Conservation (phyloP, 2,329 filamentous ascomycete genomes). For the Sporothrix euskadiensis region DNA sequence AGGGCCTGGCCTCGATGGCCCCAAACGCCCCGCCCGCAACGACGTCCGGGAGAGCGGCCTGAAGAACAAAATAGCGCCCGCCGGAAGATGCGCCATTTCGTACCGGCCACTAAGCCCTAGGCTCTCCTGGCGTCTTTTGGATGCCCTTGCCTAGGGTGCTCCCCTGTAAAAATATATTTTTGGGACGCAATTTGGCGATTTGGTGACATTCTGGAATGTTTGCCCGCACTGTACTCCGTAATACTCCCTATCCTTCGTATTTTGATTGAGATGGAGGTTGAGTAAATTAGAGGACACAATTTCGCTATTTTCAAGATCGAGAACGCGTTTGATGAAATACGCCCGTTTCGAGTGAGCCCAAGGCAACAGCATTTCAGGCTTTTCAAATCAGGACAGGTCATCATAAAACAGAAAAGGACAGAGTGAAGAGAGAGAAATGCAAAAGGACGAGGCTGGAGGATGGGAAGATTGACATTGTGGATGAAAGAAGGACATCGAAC, state of each 20-base stretch:
- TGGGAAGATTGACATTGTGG: neutral
- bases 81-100: neutral
- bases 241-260: neutral
- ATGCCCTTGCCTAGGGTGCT: neutral
- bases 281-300: neutral
- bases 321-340: neutral
- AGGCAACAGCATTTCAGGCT: slow-evolving; percentile 11
- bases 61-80: neutral
- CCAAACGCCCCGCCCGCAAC: neutral
- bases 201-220: neutral
- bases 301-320: neutral
- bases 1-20: neutral
- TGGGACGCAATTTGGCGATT: neutral
- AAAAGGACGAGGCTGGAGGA: slow-evolving; percentile 8
- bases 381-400: neutral
- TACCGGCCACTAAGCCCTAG: neutral
- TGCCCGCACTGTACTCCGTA: neutral
- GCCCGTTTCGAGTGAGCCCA: neutral
- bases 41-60: neutral
- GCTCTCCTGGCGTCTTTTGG: neutral
- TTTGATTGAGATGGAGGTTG: neutral
- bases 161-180: slow-evolving; percentile 2
- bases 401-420: neutral
- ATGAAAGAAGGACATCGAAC: neutral
- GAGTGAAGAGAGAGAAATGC: neutral